A percentile compares a stretch with the other conserved stretches of the same genome.
Conservation (phyloP, 768 basidiomycete genomes). For the Suillus americanus region DNA sequence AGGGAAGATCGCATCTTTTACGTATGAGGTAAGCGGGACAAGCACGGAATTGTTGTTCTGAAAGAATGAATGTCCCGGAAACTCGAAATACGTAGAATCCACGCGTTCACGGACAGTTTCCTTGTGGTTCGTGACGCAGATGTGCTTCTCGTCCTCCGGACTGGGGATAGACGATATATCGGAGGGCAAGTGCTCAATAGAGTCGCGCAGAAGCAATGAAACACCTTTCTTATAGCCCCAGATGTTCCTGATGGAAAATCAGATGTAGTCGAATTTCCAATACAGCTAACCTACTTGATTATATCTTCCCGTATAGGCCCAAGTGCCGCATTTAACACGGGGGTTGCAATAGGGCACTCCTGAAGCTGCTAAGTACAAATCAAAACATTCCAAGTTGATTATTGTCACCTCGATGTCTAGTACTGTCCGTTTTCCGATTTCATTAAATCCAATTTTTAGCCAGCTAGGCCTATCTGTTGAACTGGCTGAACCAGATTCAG, state of each 20-base stretch:
- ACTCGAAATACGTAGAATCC: conserved; percentile 80
- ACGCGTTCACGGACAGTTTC: conserved; percentile 81
- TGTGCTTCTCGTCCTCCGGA: conserved; percentile 50
- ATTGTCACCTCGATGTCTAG: conserved; percentile 85
- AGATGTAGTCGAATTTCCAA: neutral
- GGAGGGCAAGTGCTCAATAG: conserved; percentile 39
- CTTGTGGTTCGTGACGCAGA: conserved; percentile 85
- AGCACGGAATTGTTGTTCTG: conserved; percentile 98
- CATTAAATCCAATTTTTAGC: conserved; percentile 89
- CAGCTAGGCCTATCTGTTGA: conserved; percentile 52
- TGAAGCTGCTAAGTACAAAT: conserved; percentile 26
- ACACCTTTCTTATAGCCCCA: conserved; percentile 82
- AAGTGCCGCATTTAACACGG: conserved; percentile 71
- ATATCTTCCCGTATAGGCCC: conserved; percentile 62
- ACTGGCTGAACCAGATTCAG: neutral
- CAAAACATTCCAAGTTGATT: neutral
- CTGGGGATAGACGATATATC: conserved; percentile 30
- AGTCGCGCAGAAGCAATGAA: conserved; percentile 89
- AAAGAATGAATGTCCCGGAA: conserved; percentile 89
- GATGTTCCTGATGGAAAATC: conserved; percentile 58
- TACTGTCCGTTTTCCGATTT: conserved; percentile 66
- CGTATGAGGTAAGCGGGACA: conserved; percentile 79
- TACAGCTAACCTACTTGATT: conserved; percentile 49
- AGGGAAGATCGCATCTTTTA: conserved; percentile 68
- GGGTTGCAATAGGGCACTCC: conserved; percentile 92